A percentile compares a stretch with the other conserved stretches of the same genome.
These are phyloP conservation scores for Pseudogymnoascus sp. DNA, from an alignment of 2,329 filamentous ascomycete genomes.

Conservation along the genomic window DNA sequence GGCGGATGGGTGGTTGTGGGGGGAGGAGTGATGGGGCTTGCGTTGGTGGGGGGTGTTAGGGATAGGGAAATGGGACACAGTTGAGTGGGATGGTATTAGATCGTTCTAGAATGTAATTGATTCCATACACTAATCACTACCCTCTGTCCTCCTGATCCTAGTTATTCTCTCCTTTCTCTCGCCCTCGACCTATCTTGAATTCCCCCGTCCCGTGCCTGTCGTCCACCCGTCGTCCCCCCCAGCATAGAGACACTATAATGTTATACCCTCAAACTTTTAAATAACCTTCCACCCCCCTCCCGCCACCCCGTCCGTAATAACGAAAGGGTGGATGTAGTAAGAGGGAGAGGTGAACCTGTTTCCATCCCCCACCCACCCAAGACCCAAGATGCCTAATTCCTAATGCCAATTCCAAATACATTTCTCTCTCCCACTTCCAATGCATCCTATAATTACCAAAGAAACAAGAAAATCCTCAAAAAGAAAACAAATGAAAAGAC, in stretches of 20 bases:
- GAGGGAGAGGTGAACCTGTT: neutral
- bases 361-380: neutral
- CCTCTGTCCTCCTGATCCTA: neutral
- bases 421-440: neutral
- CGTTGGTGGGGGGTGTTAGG: too few species aligned
- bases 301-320: neutral
- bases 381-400: neutral
- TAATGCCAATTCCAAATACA: neutral
- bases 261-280: neutral
- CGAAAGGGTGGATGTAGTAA: neutral
- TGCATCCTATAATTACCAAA: neutral
- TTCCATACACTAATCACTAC: neutral
- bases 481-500: neutral
- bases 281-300: neutral
- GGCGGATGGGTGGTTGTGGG: constrained; percentile 13
- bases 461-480: neutral
- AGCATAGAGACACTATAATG: neutral
- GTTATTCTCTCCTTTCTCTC: too few species aligned
- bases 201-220: neutral
- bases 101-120: neutral
- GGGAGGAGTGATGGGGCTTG: too few species aligned
- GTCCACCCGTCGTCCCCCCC: neutral
- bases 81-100: too few species aligned
- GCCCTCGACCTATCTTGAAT: neutral
- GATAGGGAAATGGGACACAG: too few species aligned